phyloP scores from a whole-genome alignment of 495 filamentous ascomycete species.

The Penicillium salamii region DNA sequence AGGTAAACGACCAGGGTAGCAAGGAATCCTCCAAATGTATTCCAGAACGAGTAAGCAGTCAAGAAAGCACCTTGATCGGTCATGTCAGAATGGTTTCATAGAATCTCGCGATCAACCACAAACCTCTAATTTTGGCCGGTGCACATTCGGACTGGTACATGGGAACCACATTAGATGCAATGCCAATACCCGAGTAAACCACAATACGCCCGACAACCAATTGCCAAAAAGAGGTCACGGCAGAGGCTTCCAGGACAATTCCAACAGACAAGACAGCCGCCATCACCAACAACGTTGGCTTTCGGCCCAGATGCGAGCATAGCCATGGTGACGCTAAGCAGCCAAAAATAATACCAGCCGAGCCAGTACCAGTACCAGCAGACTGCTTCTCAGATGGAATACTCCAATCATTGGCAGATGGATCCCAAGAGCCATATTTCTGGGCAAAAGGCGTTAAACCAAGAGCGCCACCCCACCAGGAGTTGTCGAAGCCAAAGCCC shows the following conservation, averaged over 20 bases:
- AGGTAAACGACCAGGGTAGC: conserved; percentile 3
- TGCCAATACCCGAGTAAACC: conserved; percentile 10
- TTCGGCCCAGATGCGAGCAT: conserved; percentile 1
- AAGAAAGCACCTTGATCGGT: conserved; percentile 1
- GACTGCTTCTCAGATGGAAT: conserved; percentile 8
- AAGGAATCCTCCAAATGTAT: conserved; percentile 5
- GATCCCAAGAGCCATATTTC: conserved; percentile 6
- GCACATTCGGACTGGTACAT: conserved; percentile 11
- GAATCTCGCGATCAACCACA: neutral
- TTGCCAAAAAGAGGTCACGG: conserved; percentile 9
- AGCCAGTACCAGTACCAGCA: conserved; percentile 8
- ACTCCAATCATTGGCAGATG: neutral
- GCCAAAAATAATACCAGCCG: conserved; percentile 10
- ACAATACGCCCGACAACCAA: conserved; percentile 12
- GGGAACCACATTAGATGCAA: conserved; percentile 13
- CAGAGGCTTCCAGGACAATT: conserved; percentile 6
- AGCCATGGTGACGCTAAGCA: conserved; percentile 5
- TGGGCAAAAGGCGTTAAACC: conserved; percentile 4
- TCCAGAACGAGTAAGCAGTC: conserved; percentile 5
- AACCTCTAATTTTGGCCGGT: conserved; percentile 7
- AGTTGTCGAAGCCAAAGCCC: conserved; percentile 13
- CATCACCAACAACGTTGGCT: conserved; percentile 3
- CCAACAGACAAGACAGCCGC: neutral
- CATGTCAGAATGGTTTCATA: neutral
- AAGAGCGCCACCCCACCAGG: conserved; percentile 12